Conservation (phyloP, 2,329 filamentous ascomycete species). For the Colletotrichum tamarilloi region DNA sequence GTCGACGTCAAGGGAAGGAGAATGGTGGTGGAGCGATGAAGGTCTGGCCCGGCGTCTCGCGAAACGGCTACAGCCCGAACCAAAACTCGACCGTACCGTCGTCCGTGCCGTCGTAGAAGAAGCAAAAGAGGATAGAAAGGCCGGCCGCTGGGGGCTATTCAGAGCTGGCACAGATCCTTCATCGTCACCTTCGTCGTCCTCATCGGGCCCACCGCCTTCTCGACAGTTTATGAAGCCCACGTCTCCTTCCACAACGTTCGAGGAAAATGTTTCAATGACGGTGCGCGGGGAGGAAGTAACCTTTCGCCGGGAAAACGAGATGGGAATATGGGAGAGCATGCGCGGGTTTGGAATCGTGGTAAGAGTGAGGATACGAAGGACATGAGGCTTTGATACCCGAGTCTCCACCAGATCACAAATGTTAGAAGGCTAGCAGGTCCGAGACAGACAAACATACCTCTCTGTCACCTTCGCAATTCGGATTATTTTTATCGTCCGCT, state of each 20-base stretch:
- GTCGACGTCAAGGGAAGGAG: neutral
- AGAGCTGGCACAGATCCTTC: conserved; percentile 39
- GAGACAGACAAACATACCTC: no score
- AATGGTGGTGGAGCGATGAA: conserved; percentile 59
- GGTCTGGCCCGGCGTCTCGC: conserved; percentile 58
- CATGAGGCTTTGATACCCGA: neutral
- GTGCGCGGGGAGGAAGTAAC: conserved; percentile 59
- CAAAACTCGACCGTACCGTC: conserved; percentile 40
- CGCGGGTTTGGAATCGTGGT: conserved; percentile 63
- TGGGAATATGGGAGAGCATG: conserved; percentile 63
- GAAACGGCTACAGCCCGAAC: conserved; percentile 48
- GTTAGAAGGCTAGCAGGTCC: no score
- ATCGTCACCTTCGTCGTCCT: conserved; percentile 18
- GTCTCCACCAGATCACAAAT: no score
- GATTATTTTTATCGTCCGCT: no score
- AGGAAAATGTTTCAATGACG: conserved; percentile 50
- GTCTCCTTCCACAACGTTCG: neutral
- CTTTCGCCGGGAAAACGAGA: conserved; percentile 61
- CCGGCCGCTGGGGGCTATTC: conserved; percentile 47
- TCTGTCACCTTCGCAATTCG: neutral
- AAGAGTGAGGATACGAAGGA: conserved; percentile 43
- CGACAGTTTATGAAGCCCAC: neutral
- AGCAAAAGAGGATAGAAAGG: conserved; percentile 47
- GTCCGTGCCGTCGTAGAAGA: conserved; percentile 46
- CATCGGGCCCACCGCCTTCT: neutral